Evolutionary conservation across 2,329 filamentous ascomycete species (phyloP).

Genomic region (Trichophaea hybrida): DNA sequence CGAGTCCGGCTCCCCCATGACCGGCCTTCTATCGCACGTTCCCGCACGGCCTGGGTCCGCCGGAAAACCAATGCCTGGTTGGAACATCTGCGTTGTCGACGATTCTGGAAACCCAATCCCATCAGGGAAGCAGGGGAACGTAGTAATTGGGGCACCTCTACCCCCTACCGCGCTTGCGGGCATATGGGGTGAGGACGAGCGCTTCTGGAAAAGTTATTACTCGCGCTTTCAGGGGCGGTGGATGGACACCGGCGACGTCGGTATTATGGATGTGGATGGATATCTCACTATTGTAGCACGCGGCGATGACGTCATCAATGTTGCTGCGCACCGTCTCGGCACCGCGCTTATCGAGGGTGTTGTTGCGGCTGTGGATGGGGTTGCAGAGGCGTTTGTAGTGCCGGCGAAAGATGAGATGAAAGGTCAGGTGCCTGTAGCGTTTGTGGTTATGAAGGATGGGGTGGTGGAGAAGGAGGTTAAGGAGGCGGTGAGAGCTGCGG

Average conservation of each 20-base stretch:
- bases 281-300: slow-evolving; percentile 50
- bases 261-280: slow-evolving; percentile 63
- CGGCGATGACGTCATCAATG: slow-evolving; percentile 82
- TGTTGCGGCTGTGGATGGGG: slow-evolving; percentile 61
- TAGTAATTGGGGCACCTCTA: slow-evolving; percentile 68
- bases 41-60: slow-evolving; percentile 70
- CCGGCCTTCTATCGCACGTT: slow-evolving; percentile 47
- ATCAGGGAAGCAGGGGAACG: slow-evolving; percentile 68
- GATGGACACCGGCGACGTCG: slow-evolving; percentile 84
- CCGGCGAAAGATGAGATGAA: slow-evolving; percentile 75
- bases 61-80: slow-evolving; percentile 81
- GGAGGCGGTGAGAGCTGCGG: slow-evolving; percentile 34
- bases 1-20: slow-evolving; percentile 54
- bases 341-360: slow-evolving; percentile 86
- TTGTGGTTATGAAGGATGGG: slow-evolving; percentile 41
- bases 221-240: slow-evolving; percentile 67
- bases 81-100: slow-evolving; percentile 72
- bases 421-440: slow-evolving; percentile 82
- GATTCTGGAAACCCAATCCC: slow-evolving; percentile 45
- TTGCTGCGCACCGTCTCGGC: slow-evolving; percentile 81
- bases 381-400: slow-evolving; percentile 76
- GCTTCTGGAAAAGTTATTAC: slow-evolving; percentile 75
- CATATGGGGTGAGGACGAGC: slow-evolving; percentile 69
- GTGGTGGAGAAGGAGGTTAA: slow-evolving; percentile 52
- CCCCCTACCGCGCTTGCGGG: slow-evolving; percentile 76